Evolutionary conservation across 257 asterid species (phyloP).

Genomic region (Anisodus acutangulus): DNA sequence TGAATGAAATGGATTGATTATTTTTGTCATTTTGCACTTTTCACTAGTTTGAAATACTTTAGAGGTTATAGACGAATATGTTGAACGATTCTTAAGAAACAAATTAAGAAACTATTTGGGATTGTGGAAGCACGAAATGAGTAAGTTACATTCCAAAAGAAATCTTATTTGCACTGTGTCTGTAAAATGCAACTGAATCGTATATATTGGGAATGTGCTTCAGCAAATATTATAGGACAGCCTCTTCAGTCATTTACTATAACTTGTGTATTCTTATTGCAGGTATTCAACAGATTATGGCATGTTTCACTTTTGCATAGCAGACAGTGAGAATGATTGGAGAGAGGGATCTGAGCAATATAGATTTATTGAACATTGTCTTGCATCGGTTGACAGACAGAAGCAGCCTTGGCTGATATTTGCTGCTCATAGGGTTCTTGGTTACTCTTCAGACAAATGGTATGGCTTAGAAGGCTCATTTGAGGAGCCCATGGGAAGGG

Average conservation of each 20-base stretch:
- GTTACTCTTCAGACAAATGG: constrained; percentile 46
- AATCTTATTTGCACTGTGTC: not conserved
- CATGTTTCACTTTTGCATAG: constrained; percentile 53
- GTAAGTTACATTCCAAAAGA: not conserved
- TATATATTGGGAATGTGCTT: not conserved
- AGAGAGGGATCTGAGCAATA: constrained; percentile 52
- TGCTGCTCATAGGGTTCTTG: constrained; percentile 51
- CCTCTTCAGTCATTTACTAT: not conserved
- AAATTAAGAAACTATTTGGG: not conserved
- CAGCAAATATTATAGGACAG: not conserved
- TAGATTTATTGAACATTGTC: constrained; percentile 43
- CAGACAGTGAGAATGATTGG: constrained; percentile 53
- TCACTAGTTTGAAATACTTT: constrained; percentile 1
- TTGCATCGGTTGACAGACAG: constrained; percentile 47
- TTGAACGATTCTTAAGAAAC: not conserved
- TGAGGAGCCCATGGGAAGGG: constrained; percentile 58
- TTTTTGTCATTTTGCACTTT: not conserved
- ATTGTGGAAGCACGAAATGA: not conserved
- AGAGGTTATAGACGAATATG: not conserved
- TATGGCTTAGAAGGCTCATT: constrained; percentile 48
- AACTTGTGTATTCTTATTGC: not conserved
- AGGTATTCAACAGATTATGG: constrained; percentile 55
- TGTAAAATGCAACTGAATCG: not conserved
- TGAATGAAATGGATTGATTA: not conserved
- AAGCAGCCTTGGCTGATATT: constrained; percentile 53